Evolutionary conservation across 805 yeast species (phyloP).

Genomic region (Wickerhamiella kurtzmanii): DNA sequence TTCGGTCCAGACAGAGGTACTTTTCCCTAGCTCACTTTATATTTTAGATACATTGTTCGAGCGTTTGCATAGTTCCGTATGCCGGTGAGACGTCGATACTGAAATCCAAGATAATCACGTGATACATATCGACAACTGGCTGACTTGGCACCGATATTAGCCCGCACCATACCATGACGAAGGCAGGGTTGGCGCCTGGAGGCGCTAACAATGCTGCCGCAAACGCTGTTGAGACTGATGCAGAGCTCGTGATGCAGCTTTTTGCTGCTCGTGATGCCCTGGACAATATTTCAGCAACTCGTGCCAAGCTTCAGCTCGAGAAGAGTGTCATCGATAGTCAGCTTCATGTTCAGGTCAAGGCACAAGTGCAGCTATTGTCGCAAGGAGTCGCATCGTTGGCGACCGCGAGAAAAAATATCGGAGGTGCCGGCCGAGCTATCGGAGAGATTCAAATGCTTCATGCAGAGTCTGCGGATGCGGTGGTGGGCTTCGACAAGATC

Average conservation of each 20-base stretch:
- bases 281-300: slow-evolving; percentile 24
- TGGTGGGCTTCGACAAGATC: slow-evolving; percentile 55
- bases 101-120: too few relatives aligned
- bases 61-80: too few relatives aligned
- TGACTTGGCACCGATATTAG: too few relatives aligned
- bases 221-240: background rate
- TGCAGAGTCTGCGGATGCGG: slow-evolving; percentile 43
- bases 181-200: background rate
- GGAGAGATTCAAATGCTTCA: slow-evolving; percentile 34
- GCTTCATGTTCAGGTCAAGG: slow-evolving; percentile 53
- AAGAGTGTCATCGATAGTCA: slow-evolving; percentile 65
- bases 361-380: slow-evolving; percentile 44
- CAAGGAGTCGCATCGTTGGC: slow-evolving; percentile 26
- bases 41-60: background rate
- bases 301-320: slow-evolving; percentile 34
- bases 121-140: too few relatives aligned
- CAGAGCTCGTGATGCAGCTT: slow-evolving; percentile 17
- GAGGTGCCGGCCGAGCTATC: slow-evolving; percentile 24
- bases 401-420: slow-evolving; percentile 30
- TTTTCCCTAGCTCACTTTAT: slow-evolving; percentile 1
- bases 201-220: background rate
- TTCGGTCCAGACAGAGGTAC: slow-evolving; percentile 17
- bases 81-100: background rate
- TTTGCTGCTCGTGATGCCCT: slow-evolving; percentile 21
- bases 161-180: background rate